Conservation (phyloP, 495 filamentous ascomycete species). For the Aspergillus indologenus region DNA sequence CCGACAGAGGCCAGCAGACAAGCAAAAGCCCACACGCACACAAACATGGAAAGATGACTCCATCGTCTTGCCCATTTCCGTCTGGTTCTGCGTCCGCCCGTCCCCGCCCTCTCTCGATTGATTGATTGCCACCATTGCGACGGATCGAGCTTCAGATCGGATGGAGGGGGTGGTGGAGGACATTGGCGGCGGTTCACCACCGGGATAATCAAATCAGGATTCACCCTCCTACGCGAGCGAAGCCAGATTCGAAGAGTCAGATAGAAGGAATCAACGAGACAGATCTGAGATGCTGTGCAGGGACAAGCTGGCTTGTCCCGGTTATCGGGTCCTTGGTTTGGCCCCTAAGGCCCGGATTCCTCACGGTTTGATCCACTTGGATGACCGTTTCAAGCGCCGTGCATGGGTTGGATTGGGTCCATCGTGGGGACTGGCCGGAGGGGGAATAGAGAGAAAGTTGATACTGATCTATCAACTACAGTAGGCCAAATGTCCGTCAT, state of each 20-base stretch:
- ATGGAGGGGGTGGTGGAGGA: not conserved
- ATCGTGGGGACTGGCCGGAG: not conserved
- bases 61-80: not conserved
- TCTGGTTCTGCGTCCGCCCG: not conserved
- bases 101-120: not conserved
- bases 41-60: too few relatives aligned
- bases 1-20: not conserved
- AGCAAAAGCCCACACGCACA: not conserved
- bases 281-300: constrained; percentile 3
- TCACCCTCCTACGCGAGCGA: not conserved
- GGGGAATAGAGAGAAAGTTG: not conserved
- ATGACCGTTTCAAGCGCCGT: constrained; percentile 2
- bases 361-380: constrained; percentile 1
- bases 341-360: not conserved
- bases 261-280: not conserved
- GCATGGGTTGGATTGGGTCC: not conserved
- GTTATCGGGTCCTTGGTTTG: not conserved
- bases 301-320: constrained; percentile 1
- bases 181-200: not conserved
- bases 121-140: not conserved
- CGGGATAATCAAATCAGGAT: not conserved
- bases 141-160: not conserved
- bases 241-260: not conserved
- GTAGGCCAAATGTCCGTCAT: not conserved
- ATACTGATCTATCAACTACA: not conserved